Conservation (phyloP, 1,284 basidiomycete genomes). For the Heterobasidion annosum region DNA sequence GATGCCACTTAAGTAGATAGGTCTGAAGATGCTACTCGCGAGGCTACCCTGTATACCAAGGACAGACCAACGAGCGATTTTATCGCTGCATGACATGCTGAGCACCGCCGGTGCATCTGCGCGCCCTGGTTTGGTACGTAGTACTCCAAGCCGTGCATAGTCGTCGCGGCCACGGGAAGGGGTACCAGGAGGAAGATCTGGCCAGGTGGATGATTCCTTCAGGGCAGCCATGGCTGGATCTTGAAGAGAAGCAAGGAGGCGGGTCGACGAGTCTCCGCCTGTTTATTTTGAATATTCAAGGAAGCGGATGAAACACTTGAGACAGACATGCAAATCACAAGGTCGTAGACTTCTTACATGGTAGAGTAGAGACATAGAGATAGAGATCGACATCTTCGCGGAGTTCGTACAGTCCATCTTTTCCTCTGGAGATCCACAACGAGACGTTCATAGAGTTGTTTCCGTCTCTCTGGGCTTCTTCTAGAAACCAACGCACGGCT, state of each 20-base stretch:
- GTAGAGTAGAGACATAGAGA: slow-evolving; percentile 86
- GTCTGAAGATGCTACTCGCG: slow-evolving; percentile 43
- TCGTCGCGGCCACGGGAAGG: slow-evolving; percentile 71
- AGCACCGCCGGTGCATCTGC: slow-evolving; percentile 75
- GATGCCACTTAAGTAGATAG: slow-evolving; percentile 57
- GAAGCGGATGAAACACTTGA: not conserved
- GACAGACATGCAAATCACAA: slow-evolving; percentile 7
- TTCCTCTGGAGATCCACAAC: slow-evolving; percentile 31
- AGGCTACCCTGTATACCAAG: slow-evolving; percentile 83
- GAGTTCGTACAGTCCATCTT: slow-evolving; percentile 39
- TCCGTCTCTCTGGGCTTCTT: slow-evolving; percentile 43
- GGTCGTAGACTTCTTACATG: slow-evolving; percentile 46
- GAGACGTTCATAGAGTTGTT: slow-evolving; percentile 9
- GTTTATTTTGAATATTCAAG: not conserved
- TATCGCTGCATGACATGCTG: slow-evolving; percentile 88
- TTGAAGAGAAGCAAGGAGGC: slow-evolving; percentile 65
- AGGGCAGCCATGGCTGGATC: slow-evolving; percentile 59
- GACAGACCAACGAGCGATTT: slow-evolving; percentile 77
- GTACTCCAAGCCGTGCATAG: slow-evolving; percentile 62
- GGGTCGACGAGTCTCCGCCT: slow-evolving; percentile 90
- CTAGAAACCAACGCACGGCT: slow-evolving; percentile 73
- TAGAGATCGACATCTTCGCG: slow-evolving; percentile 40
- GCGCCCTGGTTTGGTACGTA: slow-evolving; percentile 87
- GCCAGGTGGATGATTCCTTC: slow-evolving; percentile 40
- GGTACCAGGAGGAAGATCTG: slow-evolving; percentile 23